phyloP scores from a whole-genome alignment of 164 flowering plant genomes.

The Magnolia officinalis region DNA sequence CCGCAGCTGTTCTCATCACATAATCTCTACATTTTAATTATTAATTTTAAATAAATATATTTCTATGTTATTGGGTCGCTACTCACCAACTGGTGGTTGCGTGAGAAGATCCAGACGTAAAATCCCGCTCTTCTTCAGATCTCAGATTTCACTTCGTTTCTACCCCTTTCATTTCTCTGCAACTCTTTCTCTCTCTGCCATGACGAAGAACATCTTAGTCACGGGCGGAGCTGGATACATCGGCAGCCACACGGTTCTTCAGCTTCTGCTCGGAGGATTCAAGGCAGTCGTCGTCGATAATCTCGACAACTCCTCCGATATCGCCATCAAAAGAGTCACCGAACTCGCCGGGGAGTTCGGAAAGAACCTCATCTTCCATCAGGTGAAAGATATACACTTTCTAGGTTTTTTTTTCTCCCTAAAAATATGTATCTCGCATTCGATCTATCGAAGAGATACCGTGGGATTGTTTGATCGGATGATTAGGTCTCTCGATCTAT shows the following conservation, averaged over 20 bases:
- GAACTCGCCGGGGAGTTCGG: slow-evolving; percentile 71
- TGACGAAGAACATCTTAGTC: slow-evolving; percentile 56
- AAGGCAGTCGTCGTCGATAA: slow-evolving; percentile 67
- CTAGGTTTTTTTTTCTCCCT: background rate
- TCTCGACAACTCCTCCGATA: slow-evolving; percentile 73
- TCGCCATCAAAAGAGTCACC: slow-evolving; percentile 57
- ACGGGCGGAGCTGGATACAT: slow-evolving; percentile 98
- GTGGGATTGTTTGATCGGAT: background rate
- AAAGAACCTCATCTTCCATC: slow-evolving; percentile 56
- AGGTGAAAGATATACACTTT: slow-evolving; percentile 33
- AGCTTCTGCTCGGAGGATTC: slow-evolving; percentile 68
- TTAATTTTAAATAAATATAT: too few species aligned
- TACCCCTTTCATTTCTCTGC: background rate
- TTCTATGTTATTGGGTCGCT: too few species aligned
- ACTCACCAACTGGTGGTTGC: background rate
- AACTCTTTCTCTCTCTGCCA: slow-evolving; percentile 2
- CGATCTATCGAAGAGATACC: background rate
- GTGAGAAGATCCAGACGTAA: background rate
- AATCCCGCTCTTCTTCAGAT: background rate
- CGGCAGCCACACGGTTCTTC: slow-evolving; percentile 91
- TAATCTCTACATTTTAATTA: too few species aligned
- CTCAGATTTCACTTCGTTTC: background rate
- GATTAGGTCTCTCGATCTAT: background rate
- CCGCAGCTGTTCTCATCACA: too few species aligned
- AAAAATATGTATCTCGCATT: background rate